Evolutionary conservation across 2,329 filamentous ascomycete genomes (phyloP).

Genomic region (Penicillium sp.): DNA sequence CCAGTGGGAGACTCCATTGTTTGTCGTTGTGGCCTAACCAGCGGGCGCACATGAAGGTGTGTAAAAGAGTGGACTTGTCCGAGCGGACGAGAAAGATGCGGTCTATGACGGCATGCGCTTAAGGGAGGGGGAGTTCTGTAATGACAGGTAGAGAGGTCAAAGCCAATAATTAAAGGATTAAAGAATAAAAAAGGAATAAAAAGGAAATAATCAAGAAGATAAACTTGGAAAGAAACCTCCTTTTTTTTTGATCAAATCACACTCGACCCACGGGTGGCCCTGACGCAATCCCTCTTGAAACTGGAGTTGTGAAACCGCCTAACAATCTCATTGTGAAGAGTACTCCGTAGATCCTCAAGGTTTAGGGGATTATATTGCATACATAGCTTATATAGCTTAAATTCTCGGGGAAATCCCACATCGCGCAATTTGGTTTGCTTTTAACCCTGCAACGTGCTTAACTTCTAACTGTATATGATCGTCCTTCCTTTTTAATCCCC

Average conservation of each 20-base stretch:
- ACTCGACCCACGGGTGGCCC: conserved; percentile 7
- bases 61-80: conserved; percentile 31
- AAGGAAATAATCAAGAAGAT: background rate
- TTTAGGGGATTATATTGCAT: too few relatives aligned
- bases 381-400: background rate
- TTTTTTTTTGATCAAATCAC: conserved; percentile 1
- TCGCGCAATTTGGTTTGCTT: background rate
- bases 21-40: conserved; percentile 21
- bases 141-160: conserved; percentile 6
- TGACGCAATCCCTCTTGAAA: conserved; percentile 7
- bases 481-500: background rate
- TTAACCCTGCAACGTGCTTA: background rate
- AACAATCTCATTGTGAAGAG: background rate
- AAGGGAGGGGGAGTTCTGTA: conserved; percentile 7
- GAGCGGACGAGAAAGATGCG: conserved; percentile 33
- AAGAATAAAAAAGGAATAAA: background rate
- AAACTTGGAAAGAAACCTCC: background rate
- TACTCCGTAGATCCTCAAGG: too few relatives aligned
- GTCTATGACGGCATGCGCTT: conserved; percentile 35
- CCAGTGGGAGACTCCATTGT: conserved; percentile 24
- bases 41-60: conserved; percentile 23
- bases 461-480: background rate
- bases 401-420: background rate
- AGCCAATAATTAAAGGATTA: background rate
- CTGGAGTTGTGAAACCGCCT: conserved; percentile 5